Base-by-base conservation (phyloP, 305 asterid species). In the Solanum hybrid region DNA sequence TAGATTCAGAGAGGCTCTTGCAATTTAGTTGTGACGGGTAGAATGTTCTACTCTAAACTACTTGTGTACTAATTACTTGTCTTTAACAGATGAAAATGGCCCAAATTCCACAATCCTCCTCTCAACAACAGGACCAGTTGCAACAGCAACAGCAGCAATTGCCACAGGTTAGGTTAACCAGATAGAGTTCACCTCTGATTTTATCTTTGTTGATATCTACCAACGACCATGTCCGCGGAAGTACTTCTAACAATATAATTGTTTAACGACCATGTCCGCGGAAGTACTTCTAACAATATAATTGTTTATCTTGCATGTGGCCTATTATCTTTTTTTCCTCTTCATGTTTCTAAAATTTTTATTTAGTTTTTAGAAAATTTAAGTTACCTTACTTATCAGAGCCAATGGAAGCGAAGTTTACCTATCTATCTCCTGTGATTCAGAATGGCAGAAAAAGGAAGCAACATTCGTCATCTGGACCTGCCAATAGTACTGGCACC, bases 401-500 rank as follows among this genome's bases (percentile, higher is more conserved):
- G 42, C 22, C 42, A 51, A 84, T 28, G 74, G 87, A 83, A 29
- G 73, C 0, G 42, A 18, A 84, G 8, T 84, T 84, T 20, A 84
- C 11, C 75, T 51, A 31, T 51, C 4, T 84, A 20, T 29, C 26
- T 84, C 75, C 74, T 84, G 40, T 84, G 40, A 20, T 31, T 93
- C 99, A 97, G 95, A 92, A 94, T 6, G 98, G 99, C 67, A 95
- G 99, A 91, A 98, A 98, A 93, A 93, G 99, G 90, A 98, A 98
- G 94, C 99, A 97, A 91, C 96, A 96, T 1, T 98, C 92, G n/a
- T 91, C 98, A 80, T 98, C 99, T 91, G 99, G 99, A 46, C 99
- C 98, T 37, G 99, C 99, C 16, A 98, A 98, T 92, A 98, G 99
- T 94, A 94, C 99, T 2, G 99, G 99, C 89, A 98, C 99, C 77